Conservation (phyloP, 306 rosid species). For the Datisca glomerata region DNA sequence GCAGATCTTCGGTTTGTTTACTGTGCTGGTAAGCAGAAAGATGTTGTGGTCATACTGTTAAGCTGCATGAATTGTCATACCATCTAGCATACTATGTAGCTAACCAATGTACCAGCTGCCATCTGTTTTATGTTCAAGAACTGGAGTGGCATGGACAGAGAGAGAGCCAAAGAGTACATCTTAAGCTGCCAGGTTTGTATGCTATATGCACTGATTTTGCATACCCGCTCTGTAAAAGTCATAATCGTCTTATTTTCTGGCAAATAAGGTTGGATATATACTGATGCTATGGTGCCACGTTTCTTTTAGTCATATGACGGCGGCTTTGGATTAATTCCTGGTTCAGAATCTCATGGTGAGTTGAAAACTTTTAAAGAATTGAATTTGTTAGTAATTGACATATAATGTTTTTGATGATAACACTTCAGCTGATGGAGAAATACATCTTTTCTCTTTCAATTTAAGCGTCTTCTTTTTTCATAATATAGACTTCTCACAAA, state of each 20-base stretch:
- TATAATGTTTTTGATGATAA: too few relatives aligned
- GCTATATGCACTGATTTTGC: constrained; percentile 5
- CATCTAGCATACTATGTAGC: constrained; percentile 15
- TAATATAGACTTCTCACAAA: too few relatives aligned
- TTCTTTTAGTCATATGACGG: constrained; percentile 84
- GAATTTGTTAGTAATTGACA: too few relatives aligned
- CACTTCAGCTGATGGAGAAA: too few relatives aligned
- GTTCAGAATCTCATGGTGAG: constrained; percentile 97
- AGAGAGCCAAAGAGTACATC: constrained; percentile 75
- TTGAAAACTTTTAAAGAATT: constrained; percentile 18
- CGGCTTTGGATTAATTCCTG: constrained; percentile 93
- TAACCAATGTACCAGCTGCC: constrained; percentile 51
- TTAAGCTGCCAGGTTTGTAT: constrained; percentile 71
- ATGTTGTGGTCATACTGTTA: constrained; percentile 1
- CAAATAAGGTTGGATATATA: neutral
- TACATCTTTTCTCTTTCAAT: too few relatives aligned
- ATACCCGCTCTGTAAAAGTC: too few relatives aligned
- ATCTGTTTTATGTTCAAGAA: constrained; percentile 67
- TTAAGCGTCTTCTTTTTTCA: too few relatives aligned
- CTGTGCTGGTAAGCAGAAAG: constrained; percentile 69
- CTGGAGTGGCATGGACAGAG: constrained; percentile 96
- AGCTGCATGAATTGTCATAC: constrained; percentile 3
- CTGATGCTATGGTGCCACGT: neutral
- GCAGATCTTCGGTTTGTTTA: constrained; percentile 79
- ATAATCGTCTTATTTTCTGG: neutral